Base-by-base conservation (phyloP, 768 basidiomycete genomes). In the Lyophyllum decastes region DNA sequence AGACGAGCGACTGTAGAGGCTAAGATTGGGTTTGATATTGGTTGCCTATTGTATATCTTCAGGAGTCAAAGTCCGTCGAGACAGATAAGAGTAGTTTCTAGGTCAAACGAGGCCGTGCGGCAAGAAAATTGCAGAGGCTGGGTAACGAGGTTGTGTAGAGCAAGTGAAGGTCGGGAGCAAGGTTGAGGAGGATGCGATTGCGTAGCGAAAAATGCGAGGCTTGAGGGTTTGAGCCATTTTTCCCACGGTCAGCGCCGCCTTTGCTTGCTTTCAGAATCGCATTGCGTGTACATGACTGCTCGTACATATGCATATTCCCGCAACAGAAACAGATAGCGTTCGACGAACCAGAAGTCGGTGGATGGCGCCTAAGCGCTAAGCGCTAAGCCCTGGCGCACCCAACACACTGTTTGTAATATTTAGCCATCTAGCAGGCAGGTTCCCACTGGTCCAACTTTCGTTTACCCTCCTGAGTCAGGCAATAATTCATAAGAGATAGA, bases 1-100 rank as follows among this genome's bases (percentile, higher is more conserved):
- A 38, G 51, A 35, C 45, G 48, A 47, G 50, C 35, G 41, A 25
- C 41, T 49, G 43, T 25, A 55, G 24, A 50, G 58, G 44, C 24
- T 41, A 33, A 61, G 59, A 49, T 61, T 27, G 22, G 51, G 26
- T n/a, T 48, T 61, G 55, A 54, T 47, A 54, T 56, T 60, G 52
- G 19, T 22, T 30, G 58, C 54, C 41, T 59, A 14, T 24, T 26
- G 49, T 33, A 48, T 27, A 25, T 50, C n/a, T 52, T 55, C 41
- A 6, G 25, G 46, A 11, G 56, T 44, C 41, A 45, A 38, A 49
- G 19, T 53, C 30, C 44, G 41, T 40, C 49, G 33, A 50, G 24
- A 30, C 35, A 40, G 51, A 34, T 25, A 19, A 35, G 16, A 40
- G 34, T 44, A 33, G 34, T 53, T 48, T 40, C 41, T 57, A 51